phyloP scores from a whole-genome alignment of 192 early-diverging fungal genomes.

The Rhizoclosmatium globosum region DNA sequence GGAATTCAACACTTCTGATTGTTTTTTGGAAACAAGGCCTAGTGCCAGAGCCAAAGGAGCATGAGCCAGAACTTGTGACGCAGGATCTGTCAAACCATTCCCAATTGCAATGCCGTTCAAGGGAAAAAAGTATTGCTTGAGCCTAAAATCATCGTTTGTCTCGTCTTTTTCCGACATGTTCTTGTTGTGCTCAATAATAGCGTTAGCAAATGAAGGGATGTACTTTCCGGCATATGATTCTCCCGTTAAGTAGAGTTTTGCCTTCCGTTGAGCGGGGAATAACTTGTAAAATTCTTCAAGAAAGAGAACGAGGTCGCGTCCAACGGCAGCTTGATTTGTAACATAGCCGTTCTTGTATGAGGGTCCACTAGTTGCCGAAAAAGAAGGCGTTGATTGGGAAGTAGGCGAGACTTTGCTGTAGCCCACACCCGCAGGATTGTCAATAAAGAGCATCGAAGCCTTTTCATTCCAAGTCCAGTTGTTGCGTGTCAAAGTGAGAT shows the following conservation, averaged over 20 bases:
- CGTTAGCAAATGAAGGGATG: constrained; percentile 72
- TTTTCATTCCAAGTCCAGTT: constrained; percentile 72
- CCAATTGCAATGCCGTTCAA: constrained; percentile 69
- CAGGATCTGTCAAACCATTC: constrained; percentile 73
- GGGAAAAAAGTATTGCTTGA: constrained; percentile 25
- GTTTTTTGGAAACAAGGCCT: constrained; percentile 58
- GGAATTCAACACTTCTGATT: constrained; percentile 49
- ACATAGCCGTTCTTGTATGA: constrained; percentile 65
- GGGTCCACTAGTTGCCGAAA: background rate
- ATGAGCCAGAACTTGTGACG: constrained; percentile 63
- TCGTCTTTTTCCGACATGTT: background rate
- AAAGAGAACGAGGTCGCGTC: constrained; percentile 73
- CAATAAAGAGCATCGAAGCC: constrained; percentile 79
- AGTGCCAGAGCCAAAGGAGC: constrained; percentile 64
- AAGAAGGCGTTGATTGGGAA: background rate
- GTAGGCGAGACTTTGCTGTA: constrained; percentile 44
- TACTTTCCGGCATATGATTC: constrained; percentile 67
- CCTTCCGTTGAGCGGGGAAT: constrained; percentile 67
- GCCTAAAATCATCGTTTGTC: background rate
- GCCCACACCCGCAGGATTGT: constrained; percentile 86
- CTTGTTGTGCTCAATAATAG: constrained; percentile 68
- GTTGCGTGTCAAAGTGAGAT: constrained; percentile 60
- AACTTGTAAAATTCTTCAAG: constrained; percentile 74
- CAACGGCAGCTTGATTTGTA: constrained; percentile 72
- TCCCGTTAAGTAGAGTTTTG: constrained; percentile 74